phyloP scores from a whole-genome alignment of 2,329 filamentous ascomycete species.

The Trichophyton equinum region DNA sequence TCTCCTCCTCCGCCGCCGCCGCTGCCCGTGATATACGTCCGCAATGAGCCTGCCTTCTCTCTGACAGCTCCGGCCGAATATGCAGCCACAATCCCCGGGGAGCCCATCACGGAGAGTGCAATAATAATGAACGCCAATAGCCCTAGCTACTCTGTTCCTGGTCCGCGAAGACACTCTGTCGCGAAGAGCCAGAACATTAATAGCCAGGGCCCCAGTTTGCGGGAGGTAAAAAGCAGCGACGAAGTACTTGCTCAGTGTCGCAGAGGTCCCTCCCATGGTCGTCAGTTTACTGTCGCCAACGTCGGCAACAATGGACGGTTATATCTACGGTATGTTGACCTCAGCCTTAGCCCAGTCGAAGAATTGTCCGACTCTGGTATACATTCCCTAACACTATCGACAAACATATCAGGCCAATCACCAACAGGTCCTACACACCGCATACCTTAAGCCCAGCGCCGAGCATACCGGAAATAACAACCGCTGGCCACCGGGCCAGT shows the following conservation, averaged over 20 bases:
- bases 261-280: conserved; percentile 34
- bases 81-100: background rate
- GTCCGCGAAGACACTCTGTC: conserved; percentile 21
- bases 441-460: conserved; percentile 20
- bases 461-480: conserved; percentile 23
- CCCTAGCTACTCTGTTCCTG: background rate
- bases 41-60: background rate
- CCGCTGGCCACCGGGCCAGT: conserved; percentile 23
- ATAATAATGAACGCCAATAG: background rate
- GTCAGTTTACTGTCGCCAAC: conserved; percentile 68
- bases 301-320: conserved; percentile 74
- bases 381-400: background rate
- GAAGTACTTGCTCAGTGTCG: background rate
- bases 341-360: too few relatives aligned
- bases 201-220: background rate
- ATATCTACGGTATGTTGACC: conserved; percentile 56
- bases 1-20: too few relatives aligned
- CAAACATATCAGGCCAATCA: conserved; percentile 5
- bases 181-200: conserved; percentile 22
- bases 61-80: conserved; percentile 1
- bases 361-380: background rate
- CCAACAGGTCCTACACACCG: conserved; percentile 17
- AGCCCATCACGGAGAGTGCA: background rate
- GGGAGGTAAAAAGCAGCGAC: background rate
- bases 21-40: too few relatives aligned